A percentile compares a stretch with the other conserved stretches of the same genome.
Conservation (phyloP, 345 rosid species). For the Eutrema heterophyllum region DNA sequence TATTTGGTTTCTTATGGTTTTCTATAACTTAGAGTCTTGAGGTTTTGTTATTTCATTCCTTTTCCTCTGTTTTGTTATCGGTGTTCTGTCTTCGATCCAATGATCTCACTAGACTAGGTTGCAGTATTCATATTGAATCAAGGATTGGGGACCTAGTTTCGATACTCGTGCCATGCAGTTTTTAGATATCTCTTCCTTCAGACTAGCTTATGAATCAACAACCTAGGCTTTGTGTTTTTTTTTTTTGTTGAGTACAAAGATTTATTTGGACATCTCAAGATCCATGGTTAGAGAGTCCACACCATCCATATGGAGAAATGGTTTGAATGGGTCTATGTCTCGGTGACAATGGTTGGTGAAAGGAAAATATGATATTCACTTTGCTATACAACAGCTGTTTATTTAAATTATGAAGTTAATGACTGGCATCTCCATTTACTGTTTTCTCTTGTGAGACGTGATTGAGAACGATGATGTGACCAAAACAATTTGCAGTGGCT, state of each 20-base stretch:
- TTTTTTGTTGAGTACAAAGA: background rate
- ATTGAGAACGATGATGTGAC: constrained; percentile 1
- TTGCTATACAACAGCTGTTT: background rate
- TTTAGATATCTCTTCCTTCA: background rate
- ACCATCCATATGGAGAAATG: background rate
- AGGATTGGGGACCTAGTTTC: background rate
- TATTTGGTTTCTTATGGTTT: background rate
- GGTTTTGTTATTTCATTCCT: background rate
- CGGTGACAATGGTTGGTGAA: background rate
- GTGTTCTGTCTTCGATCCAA: background rate
- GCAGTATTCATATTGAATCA: background rate
- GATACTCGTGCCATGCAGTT: background rate
- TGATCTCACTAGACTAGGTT: constrained; percentile 1
- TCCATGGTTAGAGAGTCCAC: background rate
- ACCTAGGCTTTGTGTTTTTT: background rate
- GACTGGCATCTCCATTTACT: background rate
- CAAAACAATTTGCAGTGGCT: constrained; percentile 45
- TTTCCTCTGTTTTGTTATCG: background rate
- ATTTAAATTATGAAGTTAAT: background rate
- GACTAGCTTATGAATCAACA: background rate
- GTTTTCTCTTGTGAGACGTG: background rate
- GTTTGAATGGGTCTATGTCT: background rate
- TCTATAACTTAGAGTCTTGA: background rate
- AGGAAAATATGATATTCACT: background rate
- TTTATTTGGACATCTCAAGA: background rate